phyloP scores from a whole-genome alignment of 352 stramenopile species.

The Phytophthora agathidicida region DNA sequence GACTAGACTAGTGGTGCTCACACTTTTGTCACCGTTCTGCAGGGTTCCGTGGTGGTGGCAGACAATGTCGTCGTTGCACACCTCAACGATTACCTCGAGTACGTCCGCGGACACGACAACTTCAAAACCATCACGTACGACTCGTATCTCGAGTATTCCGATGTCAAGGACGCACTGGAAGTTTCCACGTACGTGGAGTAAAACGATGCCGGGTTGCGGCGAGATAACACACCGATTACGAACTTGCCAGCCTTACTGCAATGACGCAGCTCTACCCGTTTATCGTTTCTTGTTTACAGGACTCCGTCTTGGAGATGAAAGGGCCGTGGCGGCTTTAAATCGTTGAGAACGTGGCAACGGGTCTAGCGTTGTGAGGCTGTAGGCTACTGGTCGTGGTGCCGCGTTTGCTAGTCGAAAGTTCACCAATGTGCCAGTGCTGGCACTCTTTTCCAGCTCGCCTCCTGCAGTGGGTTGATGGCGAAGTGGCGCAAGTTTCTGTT shows the following conservation, averaged over 20 bases:
- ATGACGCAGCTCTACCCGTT: neutral
- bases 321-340: slow-evolving; percentile 13
- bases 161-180: slow-evolving; percentile 43
- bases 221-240: too few species aligned
- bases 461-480: slow-evolving; percentile 26
- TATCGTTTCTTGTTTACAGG: slow-evolving; percentile 1
- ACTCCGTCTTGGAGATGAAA: slow-evolving; percentile 5
- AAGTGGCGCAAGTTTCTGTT: slow-evolving; percentile 36
- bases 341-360: slow-evolving; percentile 25
- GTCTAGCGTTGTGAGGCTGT: slow-evolving; percentile 57
- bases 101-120: slow-evolving; percentile 32
- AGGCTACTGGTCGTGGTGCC: slow-evolving; percentile 44
- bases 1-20: neutral
- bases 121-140: slow-evolving; percentile 45
- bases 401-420: slow-evolving; percentile 37
- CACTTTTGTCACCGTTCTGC: neutral
- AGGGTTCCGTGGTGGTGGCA: slow-evolving; percentile 45
- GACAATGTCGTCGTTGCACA: slow-evolving; percentile 46
- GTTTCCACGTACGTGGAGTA: slow-evolving; percentile 37
- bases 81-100: slow-evolving; percentile 46
- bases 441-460: slow-evolving; percentile 20
- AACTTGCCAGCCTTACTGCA: neutral
- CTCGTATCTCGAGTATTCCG: slow-evolving; percentile 44
- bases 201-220: too few species aligned
- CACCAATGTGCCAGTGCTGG: slow-evolving; percentile 7